Base-by-base conservation (phyloP, 495 filamentous ascomycete genomes). In the Talaromyces ruber region DNA sequence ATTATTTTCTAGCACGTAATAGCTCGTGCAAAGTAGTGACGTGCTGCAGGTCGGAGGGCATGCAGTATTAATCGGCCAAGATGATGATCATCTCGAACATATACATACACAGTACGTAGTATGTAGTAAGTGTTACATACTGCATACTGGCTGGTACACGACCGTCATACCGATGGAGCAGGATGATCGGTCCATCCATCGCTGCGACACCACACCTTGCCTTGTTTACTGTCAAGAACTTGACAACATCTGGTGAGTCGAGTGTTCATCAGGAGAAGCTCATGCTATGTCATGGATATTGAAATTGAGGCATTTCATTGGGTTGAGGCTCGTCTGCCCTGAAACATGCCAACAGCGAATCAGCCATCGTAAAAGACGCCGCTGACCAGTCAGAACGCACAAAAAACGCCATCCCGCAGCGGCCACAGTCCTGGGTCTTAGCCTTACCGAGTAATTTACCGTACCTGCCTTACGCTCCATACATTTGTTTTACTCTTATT, bases 271-370 rank as follows among this genome's bases (percentile, higher is more conserved):
- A 43, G 37, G 16, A 43, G 37, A 43, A 6, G 37, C 11, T 16
- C 30, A 4, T 32, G 30, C 4, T 4, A 32, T 32, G 4, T 9
- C 60, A 60, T 75, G 21, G 71, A 74, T 43, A 69, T 43, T n/a
- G n/a, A n/a, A n/a, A n/a, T n/a, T n/a, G n/a, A n/a, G n/a, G n/a
- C n/a, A 47, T 47, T 21, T 47, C 43, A 47, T 47, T 47, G 43
- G 43, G 21, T 21, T 47, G 43, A 21, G 43, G n/a, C 43, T 47
- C 43, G 43, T 21, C n/a, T 47, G 43, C 43, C 43, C 43, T 47
- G 43, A 47, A 47, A 47, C 43, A 47, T 2, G 43, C 7, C 43
- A 47, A 7, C 11, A 6, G 18, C 43, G n/a, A 47, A 47, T 47
- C n/a, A 47, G 34, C 7, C 12, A 2, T 9, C 34, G 7, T 2